These are phyloP conservation scores for Penicillium diatomitis DNA, from an alignment of 495 filamentous ascomycete species.

Conservation along the genomic window DNA sequence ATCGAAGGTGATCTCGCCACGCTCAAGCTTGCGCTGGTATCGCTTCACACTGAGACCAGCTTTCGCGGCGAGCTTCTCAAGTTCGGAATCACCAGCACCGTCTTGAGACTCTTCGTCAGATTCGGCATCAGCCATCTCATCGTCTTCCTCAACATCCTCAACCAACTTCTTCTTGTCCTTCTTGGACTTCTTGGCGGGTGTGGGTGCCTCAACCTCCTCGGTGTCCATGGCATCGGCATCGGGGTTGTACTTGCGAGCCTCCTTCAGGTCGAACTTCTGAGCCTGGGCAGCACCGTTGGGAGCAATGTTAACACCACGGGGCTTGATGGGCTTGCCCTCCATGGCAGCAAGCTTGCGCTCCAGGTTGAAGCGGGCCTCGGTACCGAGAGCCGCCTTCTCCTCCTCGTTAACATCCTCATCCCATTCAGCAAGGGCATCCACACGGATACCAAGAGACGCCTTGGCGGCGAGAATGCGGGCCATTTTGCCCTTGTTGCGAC, in stretches of 20 bases:
- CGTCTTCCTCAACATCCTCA: slow-evolving; percentile 34
- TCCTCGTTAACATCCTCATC: slow-evolving; percentile 75
- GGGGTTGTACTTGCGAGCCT: slow-evolving; percentile 90
- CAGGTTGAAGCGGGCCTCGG: slow-evolving; percentile 62
- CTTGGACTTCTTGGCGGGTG: slow-evolving; percentile 37
- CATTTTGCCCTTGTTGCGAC: slow-evolving; percentile 99
- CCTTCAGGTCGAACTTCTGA: slow-evolving; percentile 84
- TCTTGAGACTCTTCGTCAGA: slow-evolving; percentile 41
- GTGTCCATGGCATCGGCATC: slow-evolving; percentile 81
- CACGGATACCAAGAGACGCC: slow-evolving; percentile 82
- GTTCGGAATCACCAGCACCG: slow-evolving; percentile 37
- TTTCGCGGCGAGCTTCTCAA: slow-evolving; percentile 47
- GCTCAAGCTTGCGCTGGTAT: slow-evolving; percentile 63
- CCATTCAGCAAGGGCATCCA: slow-evolving; percentile 83
- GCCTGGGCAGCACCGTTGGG: slow-evolving; percentile 57
- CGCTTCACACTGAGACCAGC: slow-evolving; percentile 58
- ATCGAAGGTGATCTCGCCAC: slow-evolving; percentile 55
- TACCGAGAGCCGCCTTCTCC: slow-evolving; percentile 69
- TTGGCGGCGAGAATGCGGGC: slow-evolving; percentile 92
- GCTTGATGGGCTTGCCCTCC: slow-evolving; percentile 82
- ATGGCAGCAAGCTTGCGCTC: slow-evolving; percentile 77
- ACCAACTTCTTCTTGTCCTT: slow-evolving; percentile 47
- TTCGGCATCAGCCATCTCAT: slow-evolving; percentile 47
- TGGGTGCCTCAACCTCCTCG: slow-evolving; percentile 55
- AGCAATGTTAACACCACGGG: slow-evolving; percentile 64